Evolutionary conservation across 1,139 yeast genomes (phyloP).

Genomic region (Hyphopichia wangnamkhiaoensis): DNA sequence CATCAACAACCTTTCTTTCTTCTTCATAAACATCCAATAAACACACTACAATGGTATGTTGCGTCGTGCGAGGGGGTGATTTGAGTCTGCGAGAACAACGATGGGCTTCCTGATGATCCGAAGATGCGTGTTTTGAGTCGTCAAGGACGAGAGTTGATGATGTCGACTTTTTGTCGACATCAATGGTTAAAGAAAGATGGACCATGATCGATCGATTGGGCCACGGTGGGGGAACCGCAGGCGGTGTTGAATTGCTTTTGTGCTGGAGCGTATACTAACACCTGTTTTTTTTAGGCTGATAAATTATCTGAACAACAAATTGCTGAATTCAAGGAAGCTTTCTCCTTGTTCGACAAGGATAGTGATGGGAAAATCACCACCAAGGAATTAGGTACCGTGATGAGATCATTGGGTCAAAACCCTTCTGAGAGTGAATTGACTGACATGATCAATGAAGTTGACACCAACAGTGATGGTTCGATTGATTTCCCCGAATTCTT

Average conservation of each 20-base stretch:
- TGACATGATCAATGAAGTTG: slow-evolving; percentile 96
- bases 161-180: too few relatives aligned
- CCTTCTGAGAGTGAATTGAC: slow-evolving; percentile 95
- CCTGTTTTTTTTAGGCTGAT: slow-evolving; percentile 72
- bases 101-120: not conserved
- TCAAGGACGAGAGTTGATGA: too few relatives aligned
- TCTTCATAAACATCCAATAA: not conserved
- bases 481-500: slow-evolving; percentile 88
- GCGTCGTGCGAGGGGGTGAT: not conserved
- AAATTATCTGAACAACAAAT: slow-evolving; percentile 94
- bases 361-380: slow-evolving; percentile 96
- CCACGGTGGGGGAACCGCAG: too few relatives aligned
- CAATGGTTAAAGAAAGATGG: too few relatives aligned
- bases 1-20: not conserved
- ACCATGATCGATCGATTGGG: too few relatives aligned
- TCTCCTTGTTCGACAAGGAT: slow-evolving; percentile 93
- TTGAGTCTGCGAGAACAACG: not conserved
- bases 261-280: too few relatives aligned
- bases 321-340: slow-evolving; percentile 96
- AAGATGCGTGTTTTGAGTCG: too few relatives aligned
- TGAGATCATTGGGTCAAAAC: slow-evolving; percentile 96
- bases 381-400: slow-evolving; percentile 93
- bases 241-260: too few relatives aligned
- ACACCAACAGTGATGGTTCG: slow-evolving; percentile 90
- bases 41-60: not conserved